phyloP scores from a whole-genome alignment of 441 rosid genomes.

The Manihot esculenta region DNA sequence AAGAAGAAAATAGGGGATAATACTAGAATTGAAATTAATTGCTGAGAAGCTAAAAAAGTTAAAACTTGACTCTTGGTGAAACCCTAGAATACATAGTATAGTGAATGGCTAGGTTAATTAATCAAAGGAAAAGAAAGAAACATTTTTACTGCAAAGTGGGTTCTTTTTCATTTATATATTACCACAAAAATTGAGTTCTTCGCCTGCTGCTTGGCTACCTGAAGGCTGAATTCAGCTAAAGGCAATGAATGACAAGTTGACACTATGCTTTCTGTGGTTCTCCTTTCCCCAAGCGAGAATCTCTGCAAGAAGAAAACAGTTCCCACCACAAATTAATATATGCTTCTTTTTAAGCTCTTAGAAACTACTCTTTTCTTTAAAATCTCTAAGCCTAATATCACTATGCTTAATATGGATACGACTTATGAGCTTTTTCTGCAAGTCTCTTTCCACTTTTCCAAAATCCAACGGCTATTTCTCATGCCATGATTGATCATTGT shows the following conservation, averaged over 20 bases:
- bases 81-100: conserved; percentile 2
- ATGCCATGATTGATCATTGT: conserved; percentile 30
- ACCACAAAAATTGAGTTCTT: too few relatives aligned
- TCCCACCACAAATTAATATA: not conserved
- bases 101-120: not conserved
- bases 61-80: not conserved
- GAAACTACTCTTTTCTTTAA: not conserved
- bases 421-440: conserved; percentile 15
- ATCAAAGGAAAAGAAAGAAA: not conserved
- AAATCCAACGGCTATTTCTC: conserved; percentile 26
- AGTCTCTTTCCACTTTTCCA: conserved; percentile 20
- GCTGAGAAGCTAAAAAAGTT: too few relatives aligned
- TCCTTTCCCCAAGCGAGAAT: conserved; percentile 2
- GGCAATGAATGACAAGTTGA: conserved; percentile 9
- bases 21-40: too few relatives aligned
- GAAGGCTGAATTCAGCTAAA: too few relatives aligned
- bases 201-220: too few relatives aligned
- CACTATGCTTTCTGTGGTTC: not conserved
- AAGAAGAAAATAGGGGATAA: not conserved
- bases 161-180: not conserved
- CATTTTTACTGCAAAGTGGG: not conserved
- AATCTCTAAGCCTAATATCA: conserved; percentile 13
- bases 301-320: not conserved
- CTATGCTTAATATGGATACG: conserved; percentile 28
- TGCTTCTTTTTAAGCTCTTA: not conserved